Evolutionary conservation across 129 eudicot species (phyloP), one percentile per base, ranked within the genome.

Genomic region (Ambrosia artemisiifolia): DNA sequence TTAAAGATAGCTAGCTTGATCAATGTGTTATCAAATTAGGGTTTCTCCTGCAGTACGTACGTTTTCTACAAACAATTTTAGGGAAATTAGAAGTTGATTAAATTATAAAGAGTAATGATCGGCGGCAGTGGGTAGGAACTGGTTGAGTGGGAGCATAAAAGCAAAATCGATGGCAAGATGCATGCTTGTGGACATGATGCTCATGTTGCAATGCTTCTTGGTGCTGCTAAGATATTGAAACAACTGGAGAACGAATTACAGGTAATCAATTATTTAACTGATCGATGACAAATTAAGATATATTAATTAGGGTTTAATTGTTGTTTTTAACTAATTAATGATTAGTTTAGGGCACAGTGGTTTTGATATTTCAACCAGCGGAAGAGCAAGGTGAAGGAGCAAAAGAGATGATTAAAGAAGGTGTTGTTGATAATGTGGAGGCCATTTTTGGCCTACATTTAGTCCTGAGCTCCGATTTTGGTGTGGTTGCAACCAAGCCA

Each of bases 171-270:
- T 63, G 93, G 96, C 10, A 88, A 86, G 79, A 91, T 88, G 96
- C 97, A 91, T 79, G 97, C 96, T 17, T 91, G 96, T 79, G 97
- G 88, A 67, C 96, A 91, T 71, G 97, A 88, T 78, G 96, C 92
- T 7, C 97, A 91, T 80, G 81, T 75, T 11, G 78, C 93, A 69
- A 91, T 91, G 97, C 97, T 91, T 57, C 88, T 88, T 70, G 96
- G 97, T 67, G 97, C 97, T 74, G 97, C 96, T n/a, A 84, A 79
- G 73, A 63, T 91, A 33, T 77, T 91, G 24, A 83, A 89, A 72
- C 78, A 89, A 62, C 80, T 81, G 20, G 78, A 75, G 63, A 32
- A 60, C 11, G 49, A 77, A 35, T 65, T 88, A 53, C 74, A 71
- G 83, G 96, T 85, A 18, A 46, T 16, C 5, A 14, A 24, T 24